phyloP scores from a whole-genome alignment of 83 land plant genomes.

The Picea abies region DNA sequence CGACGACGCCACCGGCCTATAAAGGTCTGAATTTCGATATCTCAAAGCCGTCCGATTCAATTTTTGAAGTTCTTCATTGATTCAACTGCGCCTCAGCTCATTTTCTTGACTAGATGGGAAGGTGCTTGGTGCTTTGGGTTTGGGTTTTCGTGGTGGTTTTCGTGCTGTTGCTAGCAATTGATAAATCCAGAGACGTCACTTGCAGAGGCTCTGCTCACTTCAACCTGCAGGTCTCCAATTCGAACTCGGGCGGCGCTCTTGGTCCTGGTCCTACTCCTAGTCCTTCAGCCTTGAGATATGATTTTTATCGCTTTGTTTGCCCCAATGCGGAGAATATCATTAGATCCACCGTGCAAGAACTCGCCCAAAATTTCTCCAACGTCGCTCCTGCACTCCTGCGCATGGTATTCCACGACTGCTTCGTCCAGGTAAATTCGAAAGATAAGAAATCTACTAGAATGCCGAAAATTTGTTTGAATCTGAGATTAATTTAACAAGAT shows the following conservation, averaged over 20 bases:
- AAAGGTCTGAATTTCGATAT: no score
- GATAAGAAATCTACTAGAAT: no score
- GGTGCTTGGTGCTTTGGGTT: no score
- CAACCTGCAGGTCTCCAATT: background rate
- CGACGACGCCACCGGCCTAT: no score
- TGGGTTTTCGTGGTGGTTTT: no score
- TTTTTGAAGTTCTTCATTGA: no score
- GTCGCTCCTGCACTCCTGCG: conserved; percentile 32
- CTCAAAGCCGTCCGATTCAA: no score
- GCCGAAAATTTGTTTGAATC: no score
- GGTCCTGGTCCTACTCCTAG: background rate
- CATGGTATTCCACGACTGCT: conserved; percentile 35
- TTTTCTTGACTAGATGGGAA: no score
- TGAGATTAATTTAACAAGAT: no score
- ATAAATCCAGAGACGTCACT: background rate
- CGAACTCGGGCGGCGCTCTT: background rate
- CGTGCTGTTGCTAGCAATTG: background rate
- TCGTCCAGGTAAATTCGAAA: conserved; percentile 20
- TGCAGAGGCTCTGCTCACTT: background rate
- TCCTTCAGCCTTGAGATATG: background rate
- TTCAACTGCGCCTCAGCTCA: no score
- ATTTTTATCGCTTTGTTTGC: conserved; percentile 19
- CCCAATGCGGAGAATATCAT: conserved; percentile 29
- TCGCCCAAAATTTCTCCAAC: background rate
- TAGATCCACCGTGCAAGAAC: background rate